These are phyloP conservation scores for Saccharomycopsis malanga DNA, from an alignment of 805 yeast genomes.

Conservation along the genomic window DNA sequence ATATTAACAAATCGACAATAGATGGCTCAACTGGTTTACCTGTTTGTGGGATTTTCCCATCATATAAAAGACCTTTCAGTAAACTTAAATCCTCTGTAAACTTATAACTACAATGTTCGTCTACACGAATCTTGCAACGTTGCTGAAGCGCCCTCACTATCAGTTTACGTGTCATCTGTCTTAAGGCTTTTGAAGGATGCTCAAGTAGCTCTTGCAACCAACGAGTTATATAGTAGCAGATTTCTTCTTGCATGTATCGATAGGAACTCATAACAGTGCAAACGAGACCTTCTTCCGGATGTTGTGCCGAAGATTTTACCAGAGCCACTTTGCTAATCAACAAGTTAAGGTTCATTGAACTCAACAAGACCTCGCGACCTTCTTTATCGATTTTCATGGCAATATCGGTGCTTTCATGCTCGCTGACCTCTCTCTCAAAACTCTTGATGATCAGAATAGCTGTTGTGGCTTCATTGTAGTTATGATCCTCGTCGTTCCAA, in stretches of 20 bases:
- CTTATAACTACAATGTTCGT: too few relatives aligned
- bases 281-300: conserved; percentile 7
- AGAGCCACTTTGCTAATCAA: conserved; percentile 2
- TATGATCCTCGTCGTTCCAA: conserved; percentile 79
- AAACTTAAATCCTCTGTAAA: too few relatives aligned
- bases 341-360: too few relatives aligned
- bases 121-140: too few relatives aligned
- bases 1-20: conserved; percentile 35
- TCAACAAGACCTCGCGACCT: conserved; percentile 44
- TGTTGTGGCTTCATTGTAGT: conserved; percentile 45
- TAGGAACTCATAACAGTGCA: conserved; percentile 5
- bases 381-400: conserved; percentile 41
- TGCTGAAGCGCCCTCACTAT: too few relatives aligned
- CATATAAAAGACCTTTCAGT: too few relatives aligned
- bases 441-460: too few relatives aligned
- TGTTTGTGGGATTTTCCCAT: conserved; percentile 1
- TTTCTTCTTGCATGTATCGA: conserved; percentile 12
- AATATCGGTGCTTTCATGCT: conserved; percentile 28
- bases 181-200: conserved; percentile 12
- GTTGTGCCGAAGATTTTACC: not conserved
- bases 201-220: conserved; percentile 14
- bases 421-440: conserved; percentile 13
- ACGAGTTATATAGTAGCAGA: conserved; percentile 9
- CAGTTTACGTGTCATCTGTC: too few relatives aligned
- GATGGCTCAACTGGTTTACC: not conserved